phyloP scores from a whole-genome alignment of 306 rosid species.

The Sicyos edulis region DNA sequence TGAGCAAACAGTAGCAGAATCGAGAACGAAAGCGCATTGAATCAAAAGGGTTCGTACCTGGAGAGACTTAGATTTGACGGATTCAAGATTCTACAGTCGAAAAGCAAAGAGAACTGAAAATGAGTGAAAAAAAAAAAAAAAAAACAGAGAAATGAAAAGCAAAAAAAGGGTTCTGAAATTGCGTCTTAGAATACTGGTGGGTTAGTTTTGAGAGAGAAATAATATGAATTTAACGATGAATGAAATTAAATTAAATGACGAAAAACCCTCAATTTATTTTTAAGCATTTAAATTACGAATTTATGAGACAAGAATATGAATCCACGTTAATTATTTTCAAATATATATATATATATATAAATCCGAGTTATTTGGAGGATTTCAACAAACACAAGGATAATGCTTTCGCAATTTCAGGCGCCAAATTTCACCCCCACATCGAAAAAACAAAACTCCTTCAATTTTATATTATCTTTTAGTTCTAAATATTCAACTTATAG shows the following conservation, averaged over 20 bases:
- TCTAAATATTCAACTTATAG: not conserved
- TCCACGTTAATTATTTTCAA: too few relatives aligned
- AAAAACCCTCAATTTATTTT: too few relatives aligned
- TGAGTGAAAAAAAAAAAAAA: not conserved
- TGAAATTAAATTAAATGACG: too few relatives aligned
- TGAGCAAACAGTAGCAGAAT: not conserved
- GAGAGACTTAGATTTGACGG: not conserved
- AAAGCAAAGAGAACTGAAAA: not conserved
- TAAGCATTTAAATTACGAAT: too few relatives aligned
- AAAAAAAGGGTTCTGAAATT: not conserved
- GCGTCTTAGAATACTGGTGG: not conserved
- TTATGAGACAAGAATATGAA: too few relatives aligned
- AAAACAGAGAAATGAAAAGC: not conserved
- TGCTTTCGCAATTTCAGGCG: constrained; percentile 4
- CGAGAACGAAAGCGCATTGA: not conserved
- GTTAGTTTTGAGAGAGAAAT: too few relatives aligned
- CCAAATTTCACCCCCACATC: constrained; percentile 5
- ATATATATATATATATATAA: too few relatives aligned
- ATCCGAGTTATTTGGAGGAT: not conserved
- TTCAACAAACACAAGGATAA: constrained; percentile 13
- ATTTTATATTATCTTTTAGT: not conserved
- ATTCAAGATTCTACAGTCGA: not conserved
- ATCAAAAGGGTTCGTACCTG: constrained; percentile 17
- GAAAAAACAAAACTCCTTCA: not conserved
- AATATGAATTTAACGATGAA: too few relatives aligned